Conservation (phyloP, 1,139 yeast genomes). For the Blastobotrys serpentis region DNA sequence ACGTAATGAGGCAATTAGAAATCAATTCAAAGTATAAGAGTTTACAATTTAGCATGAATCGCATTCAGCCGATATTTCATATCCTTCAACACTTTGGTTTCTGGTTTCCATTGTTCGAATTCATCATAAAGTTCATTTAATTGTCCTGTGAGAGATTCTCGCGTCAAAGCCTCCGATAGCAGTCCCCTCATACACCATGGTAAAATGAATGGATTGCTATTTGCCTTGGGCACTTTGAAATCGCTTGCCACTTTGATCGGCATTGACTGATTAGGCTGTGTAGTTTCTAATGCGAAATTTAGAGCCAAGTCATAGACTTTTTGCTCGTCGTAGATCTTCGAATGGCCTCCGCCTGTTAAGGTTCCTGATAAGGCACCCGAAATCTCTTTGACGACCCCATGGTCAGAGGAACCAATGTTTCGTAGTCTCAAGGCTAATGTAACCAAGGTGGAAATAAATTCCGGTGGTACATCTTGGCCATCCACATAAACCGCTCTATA, state of each 20-base stretch:
- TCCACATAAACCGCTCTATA: constrained; percentile 89
- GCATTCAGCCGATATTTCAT: constrained; percentile 83
- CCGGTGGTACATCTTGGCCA: constrained; percentile 55
- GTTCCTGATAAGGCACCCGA: constrained; percentile 85
- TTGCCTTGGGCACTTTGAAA: constrained; percentile 44
- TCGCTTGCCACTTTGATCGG: constrained; percentile 30
- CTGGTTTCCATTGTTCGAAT: constrained; percentile 85
- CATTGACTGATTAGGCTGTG: constrained; percentile 32
- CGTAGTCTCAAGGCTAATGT: constrained; percentile 44
- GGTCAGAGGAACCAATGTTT: constrained; percentile 41
- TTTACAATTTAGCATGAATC: constrained; percentile 32
- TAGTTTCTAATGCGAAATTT: constrained; percentile 72
- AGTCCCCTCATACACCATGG: constrained; percentile 94
- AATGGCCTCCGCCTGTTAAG: constrained; percentile 92
- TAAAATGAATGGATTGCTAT: constrained; percentile 72
- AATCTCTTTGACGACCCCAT: constrained; percentile 64
- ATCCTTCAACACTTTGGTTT: constrained; percentile 73
- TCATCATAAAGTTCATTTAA: constrained; percentile 61
- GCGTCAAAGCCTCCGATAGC: constrained; percentile 50
- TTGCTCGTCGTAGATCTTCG: constrained; percentile 80
- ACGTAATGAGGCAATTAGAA: constrained; percentile 22
- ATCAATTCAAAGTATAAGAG: constrained; percentile 20
- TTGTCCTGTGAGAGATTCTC: constrained; percentile 47
- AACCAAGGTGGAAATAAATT: constrained; percentile 52
- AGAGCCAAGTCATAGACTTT: constrained; percentile 81